Conservation (phyloP, 345 rosid species). For the Brassica incana region DNA sequence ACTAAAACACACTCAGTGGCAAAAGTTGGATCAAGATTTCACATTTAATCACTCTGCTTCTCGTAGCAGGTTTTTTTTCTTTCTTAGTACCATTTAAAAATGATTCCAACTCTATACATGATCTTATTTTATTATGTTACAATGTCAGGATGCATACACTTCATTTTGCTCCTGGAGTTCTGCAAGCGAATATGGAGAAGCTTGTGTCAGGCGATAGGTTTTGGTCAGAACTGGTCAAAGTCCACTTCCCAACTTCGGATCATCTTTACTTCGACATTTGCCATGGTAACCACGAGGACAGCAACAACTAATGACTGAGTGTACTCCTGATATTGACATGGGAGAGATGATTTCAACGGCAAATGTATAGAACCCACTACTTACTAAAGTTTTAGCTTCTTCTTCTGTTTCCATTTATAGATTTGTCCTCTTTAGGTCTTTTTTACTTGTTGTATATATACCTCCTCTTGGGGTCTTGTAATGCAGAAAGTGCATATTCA, state of each 20-base stretch:
- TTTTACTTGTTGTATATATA: no score
- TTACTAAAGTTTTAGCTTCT: no score
- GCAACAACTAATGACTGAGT: no score
- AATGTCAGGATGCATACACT: conserved; percentile 56
- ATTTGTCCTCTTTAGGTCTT: no score
- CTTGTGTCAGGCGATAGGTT: conserved; percentile 41
- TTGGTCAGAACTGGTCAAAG: conserved; percentile 35
- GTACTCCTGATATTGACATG: no score
- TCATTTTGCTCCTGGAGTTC: conserved; percentile 46
- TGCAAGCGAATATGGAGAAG: conserved; percentile 52
- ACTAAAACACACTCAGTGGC: conserved; percentile 52
- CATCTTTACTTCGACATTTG: conserved; percentile 28
- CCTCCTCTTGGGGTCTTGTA: no score
- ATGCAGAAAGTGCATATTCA: no score
- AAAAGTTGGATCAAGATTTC: conserved; percentile 40
- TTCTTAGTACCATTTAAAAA: not conserved
- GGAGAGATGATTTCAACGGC: no score
- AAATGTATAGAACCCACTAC: no score
- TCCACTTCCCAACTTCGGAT: conserved; percentile 38
- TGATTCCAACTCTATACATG: not conserved
- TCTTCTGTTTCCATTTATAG: no score
- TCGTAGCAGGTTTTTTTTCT: conserved; percentile 39
- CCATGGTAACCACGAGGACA: no score
- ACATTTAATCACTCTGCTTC: conserved; percentile 45
- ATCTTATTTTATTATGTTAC: not conserved